These are phyloP conservation scores for Ulota crispa DNA, from an alignment of 225 moss, liverwort and hornwort genomes.

Conservation along the genomic window DNA sequence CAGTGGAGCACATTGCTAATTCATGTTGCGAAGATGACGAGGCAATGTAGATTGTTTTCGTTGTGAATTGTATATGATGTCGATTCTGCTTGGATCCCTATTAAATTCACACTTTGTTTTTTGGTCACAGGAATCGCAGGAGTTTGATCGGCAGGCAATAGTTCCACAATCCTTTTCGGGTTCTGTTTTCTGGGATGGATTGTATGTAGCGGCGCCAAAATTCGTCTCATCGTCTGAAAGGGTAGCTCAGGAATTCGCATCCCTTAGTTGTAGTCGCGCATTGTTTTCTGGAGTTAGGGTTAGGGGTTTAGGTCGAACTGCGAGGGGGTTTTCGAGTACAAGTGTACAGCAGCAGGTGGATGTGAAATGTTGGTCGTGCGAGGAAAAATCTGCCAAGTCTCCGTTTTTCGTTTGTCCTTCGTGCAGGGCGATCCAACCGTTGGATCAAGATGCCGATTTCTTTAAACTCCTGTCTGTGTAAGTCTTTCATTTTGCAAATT, in stretches of 20 bases:
- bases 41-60: neutral
- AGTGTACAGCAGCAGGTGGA: conserved; percentile 31
- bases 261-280: conserved; percentile 7
- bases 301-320: conserved; percentile 29
- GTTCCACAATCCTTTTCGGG: neutral
- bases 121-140: neutral
- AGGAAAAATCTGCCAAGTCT: conserved; percentile 24
- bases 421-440: conserved; percentile 59
- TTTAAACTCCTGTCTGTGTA: conserved; percentile 80
- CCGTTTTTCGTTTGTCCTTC: conserved; percentile 50
- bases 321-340: conserved; percentile 33
- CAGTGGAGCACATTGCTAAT: neutral
- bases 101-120: conserved; percentile 5
- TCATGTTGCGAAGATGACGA: neutral
- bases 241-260: neutral
- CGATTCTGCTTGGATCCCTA: neutral
- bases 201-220: neutral
- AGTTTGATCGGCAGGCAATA: neutral
- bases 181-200: neutral
- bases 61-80: neutral
- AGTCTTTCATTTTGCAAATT: conserved; percentile 9
- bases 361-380: conserved; percentile 60
- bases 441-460: conserved; percentile 63
- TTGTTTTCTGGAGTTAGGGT: conserved; percentile 29
- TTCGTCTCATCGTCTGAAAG: neutral